Base-by-base conservation (phyloP, 495 filamentous ascomycete species). In the Xylaria curta region DNA sequence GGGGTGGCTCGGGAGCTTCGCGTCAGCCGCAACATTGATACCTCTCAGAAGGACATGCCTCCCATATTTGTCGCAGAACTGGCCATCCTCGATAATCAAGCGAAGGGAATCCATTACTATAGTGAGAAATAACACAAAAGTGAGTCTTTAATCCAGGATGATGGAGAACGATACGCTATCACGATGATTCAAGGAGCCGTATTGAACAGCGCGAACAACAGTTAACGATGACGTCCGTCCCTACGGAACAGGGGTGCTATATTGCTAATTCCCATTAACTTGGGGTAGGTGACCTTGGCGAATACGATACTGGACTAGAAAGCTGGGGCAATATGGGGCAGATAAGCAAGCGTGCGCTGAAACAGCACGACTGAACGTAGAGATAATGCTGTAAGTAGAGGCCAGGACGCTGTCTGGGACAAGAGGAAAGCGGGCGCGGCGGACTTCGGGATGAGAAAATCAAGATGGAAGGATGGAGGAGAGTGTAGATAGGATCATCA, bases 81-180 rank as follows among this genome's bases (percentile, higher is more conserved):
- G 88, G 75, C 88, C 88, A 66, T 95, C 91, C 68, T 97, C 93
- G 74, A 99, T 93, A 17, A 86, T 90, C 31, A 99, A 85, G 26
- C 86, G 84, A 21, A 89, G 79, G 36, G 81, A 77, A 49, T 82
- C 73, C 86, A 89, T 88, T 60, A 31, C 61, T 66, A 31, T 53
- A 19, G n/a, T n/a, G 70, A 10, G 26, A 6, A 47, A 56, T 49
- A 5, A 47, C 4, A 31, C 38, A 10, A 17, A 31, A 9, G 17
- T 9, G 7, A 28, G 36, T 21, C 53, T 36, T 44, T 36, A 19
- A 17, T 33, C 7, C 10, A n/a, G 15, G 24, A 46, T 28, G 26
- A 6, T 24, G 15, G 12, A 42, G 24, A 17, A 21, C 21, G 12
- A 62, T 47, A 12, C 21, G n/a, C 26, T 66, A 24, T 38, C 36